A percentile compares a stretch with the other conserved stretches of the same genome.
Conservation (phyloP, 2,329 filamentous ascomycete species). For the Blumeriella jaapii region DNA sequence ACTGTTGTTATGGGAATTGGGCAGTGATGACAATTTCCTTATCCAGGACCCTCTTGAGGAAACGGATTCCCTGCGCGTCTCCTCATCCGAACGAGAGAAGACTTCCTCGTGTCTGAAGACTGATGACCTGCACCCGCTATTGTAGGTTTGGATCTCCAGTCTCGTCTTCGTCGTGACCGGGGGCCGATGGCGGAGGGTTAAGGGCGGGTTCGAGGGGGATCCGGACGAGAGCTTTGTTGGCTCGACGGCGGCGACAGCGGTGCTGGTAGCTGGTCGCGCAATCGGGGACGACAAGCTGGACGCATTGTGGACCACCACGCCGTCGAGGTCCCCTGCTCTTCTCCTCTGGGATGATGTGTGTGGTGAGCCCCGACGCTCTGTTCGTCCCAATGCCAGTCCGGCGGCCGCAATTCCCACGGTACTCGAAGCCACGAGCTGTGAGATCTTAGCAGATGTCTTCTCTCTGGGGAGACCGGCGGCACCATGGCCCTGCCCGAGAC, state of each 20-base stretch:
- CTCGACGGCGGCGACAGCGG: constrained; percentile 21
- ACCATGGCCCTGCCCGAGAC: too few species aligned
- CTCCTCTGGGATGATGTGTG: constrained; percentile 25
- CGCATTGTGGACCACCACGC: constrained; percentile 15
- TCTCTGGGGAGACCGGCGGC: too few species aligned
- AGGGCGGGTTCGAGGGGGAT: constrained; percentile 14
- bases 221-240: constrained; percentile 7
- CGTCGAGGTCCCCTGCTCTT: constrained; percentile 18
- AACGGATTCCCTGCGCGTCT: constrained; percentile 37
- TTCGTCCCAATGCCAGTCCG: constrained; percentile 26
- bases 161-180: constrained; percentile 10
- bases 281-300: constrained; percentile 16
- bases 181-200: constrained; percentile 11
- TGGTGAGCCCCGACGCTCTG: constrained; percentile 18
- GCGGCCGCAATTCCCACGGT: constrained; percentile 27
- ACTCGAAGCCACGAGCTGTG: constrained; percentile 28
- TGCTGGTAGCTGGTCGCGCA: constrained; percentile 24
- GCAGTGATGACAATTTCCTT: constrained; percentile 55
- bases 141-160: constrained; percentile 18
- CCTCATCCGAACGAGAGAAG: constrained; percentile 16
- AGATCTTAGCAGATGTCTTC: constrained; percentile 11
- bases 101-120: constrained; percentile 18
- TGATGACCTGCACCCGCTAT: constrained; percentile 17
- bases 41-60: constrained; percentile 62
- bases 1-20: constrained; percentile 52